Conservation (phyloP, 176 grass and related monocot species). For the barley (Hordeum vulgare) region MorexV3_pseudomolecules_assembly NC_058524.1:294958360-294958859, state of each 20-base stretch:
- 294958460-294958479: constrained; percentile 60
- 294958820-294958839: too few species aligned
- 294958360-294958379: constrained; percentile 56
- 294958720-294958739: constrained; percentile 38
- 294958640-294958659: too few species aligned
- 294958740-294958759: constrained; percentile 50
- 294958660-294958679: constrained; percentile 20
- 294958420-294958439: constrained; percentile 58
- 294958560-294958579: too few species aligned
- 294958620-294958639: too few species aligned
- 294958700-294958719: constrained; percentile 37
- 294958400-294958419: constrained; percentile 73
- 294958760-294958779: constrained; percentile 50
- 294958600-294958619: too few species aligned
- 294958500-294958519: constrained; percentile 91
- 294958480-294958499: constrained; percentile 92
- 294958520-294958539: too few species aligned
- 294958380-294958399: constrained; percentile 98
- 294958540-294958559: constrained; percentile 34
- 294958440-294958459: constrained; percentile 56
- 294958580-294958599: too few species aligned
- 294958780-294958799: too few species aligned
- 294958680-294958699: constrained; percentile 42
- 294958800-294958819: too few species aligned
- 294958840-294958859: too few species aligned